These are phyloP conservation scores for Aulographum hederae DNA, from an alignment of 2,329 filamentous ascomycete genomes.

Conservation along the genomic window DNA sequence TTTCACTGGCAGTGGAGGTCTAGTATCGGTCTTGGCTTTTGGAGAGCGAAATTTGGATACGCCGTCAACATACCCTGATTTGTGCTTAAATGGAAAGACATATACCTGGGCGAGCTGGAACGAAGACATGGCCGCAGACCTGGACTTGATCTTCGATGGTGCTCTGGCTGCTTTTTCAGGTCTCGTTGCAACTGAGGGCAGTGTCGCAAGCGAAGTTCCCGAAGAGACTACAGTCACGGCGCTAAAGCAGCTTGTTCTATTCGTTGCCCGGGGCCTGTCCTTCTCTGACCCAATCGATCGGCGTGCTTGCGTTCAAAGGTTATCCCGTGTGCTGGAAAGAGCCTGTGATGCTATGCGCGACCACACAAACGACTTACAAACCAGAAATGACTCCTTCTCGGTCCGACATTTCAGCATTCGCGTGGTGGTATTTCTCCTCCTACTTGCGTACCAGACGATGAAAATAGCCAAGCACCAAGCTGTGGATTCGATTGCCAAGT, in stretches of 20 bases:
- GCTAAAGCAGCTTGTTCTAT: neutral
- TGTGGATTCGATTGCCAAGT: no score
- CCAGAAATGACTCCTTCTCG: no score
- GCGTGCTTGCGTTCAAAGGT: conserved; percentile 1
- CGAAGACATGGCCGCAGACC: conserved; percentile 31
- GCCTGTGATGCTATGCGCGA: no score
- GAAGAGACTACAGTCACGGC: no score
- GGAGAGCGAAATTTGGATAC: conserved; percentile 23
- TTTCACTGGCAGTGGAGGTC: conserved; percentile 38
- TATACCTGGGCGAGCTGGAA: conserved; percentile 36
- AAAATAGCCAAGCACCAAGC: no score
- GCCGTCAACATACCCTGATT: conserved; percentile 16
- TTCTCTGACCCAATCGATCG: conserved; percentile 6
- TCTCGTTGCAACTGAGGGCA: neutral
- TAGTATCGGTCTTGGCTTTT: conserved; percentile 25
- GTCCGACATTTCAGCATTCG: no score
- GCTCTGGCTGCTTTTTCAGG: neutral
- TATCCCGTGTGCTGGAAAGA: no score
- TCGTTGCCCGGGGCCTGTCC: conserved; percentile 1
- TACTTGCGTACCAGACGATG: no score
- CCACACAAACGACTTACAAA: no score
- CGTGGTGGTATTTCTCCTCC: no score
- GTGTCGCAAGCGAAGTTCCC: neutral
- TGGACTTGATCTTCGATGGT: conserved; percentile 18
- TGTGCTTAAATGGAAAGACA: conserved; percentile 16